Evolutionary conservation across 768 basidiomycete species (phyloP).

Genomic region (Favolaschia claudopus): DNA sequence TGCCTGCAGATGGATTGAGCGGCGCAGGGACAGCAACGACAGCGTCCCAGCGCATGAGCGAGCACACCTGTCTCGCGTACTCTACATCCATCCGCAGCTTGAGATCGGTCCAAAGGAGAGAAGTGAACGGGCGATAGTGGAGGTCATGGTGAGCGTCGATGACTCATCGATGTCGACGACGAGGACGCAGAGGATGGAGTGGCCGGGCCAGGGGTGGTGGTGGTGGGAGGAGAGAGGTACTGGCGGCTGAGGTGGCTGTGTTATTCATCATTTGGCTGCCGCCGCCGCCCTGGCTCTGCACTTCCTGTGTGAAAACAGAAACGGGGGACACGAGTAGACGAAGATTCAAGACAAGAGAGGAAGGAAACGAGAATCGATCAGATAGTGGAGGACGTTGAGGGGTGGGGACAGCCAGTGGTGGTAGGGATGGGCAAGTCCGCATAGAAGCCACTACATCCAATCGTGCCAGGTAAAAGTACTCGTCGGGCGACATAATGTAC

Average conservation of each 20-base stretch:
- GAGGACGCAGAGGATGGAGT: conserved; percentile 31
- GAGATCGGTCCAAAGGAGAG: conserved; percentile 85
- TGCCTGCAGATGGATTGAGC: neutral
- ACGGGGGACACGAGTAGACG: too few species aligned
- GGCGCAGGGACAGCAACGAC: conserved; percentile 69
- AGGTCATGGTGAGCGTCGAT: neutral
- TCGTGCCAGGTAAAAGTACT: too few species aligned
- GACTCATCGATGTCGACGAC: too few species aligned
- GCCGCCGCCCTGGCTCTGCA: neutral
- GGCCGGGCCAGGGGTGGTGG: conserved; percentile 45
- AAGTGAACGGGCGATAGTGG: conserved; percentile 49
- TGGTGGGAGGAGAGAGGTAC: conserved; percentile 44
- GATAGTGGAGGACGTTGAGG: too few species aligned
- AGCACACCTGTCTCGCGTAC: conserved; percentile 89
- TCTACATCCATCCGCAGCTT: conserved; percentile 98
- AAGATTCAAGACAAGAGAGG: too few species aligned
- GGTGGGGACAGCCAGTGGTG: too few species aligned
- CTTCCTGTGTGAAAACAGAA: too few species aligned
- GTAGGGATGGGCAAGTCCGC: too few species aligned
- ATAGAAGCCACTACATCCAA: too few species aligned
- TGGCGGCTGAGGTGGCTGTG: conserved; percentile 32
- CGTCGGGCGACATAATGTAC: too few species aligned
- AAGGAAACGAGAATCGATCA: too few species aligned
- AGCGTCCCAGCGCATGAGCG: conserved; percentile 87
- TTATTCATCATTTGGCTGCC: neutral